Base-by-base conservation (phyloP, 305 asterid species). In the Fraxinus sp. region DNA sequence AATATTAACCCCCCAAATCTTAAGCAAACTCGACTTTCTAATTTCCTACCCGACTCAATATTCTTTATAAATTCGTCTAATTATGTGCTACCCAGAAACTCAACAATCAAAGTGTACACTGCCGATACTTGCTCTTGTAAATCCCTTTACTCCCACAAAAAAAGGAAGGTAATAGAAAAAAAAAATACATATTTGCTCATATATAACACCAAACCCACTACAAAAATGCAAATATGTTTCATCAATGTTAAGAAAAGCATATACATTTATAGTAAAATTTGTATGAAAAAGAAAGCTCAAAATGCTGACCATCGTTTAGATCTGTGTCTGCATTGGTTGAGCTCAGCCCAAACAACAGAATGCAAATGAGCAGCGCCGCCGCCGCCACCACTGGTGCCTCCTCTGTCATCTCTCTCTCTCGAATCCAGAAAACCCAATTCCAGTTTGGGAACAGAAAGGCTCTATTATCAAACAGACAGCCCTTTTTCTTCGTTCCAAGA, bases 301-400 rank as follows among this genome's bases (percentile, higher is more conserved):
- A 87, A 77, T 3, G 77, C 90, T 86, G 59, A 96, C 98, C 96
- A 84, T 96, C 98, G 77, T 80, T 83, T 87, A 92, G 98, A 96
- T 96, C 95, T 90, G 99, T 96, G 79, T 83, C 93, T 64, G 96
- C 99, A 85, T 84, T 90, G 81, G 83, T 77, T 81, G 77, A 86
- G 90, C 90, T 81, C 81, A 87, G 77, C 41, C 78, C 75, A 52
- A 68, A 80, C 0, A 87, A 20, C 35, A 90, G 83, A 91, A 90
- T 84, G 94, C 91, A 88, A 81, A 92, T 86, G 86, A 93, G 87
- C 78, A 95, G 80, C 83, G 86, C 90, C 88, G 82, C 86, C 87
- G 32, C 32, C 3, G 74, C 82, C 88, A 59, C 85, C 90, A 77
- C 83, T 90, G 36, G 86, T 91, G 79, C 81, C 87, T 55, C 89